Conservation (phyloP, 495 filamentous ascomycete species). For the Neurospora terricola region DNA sequence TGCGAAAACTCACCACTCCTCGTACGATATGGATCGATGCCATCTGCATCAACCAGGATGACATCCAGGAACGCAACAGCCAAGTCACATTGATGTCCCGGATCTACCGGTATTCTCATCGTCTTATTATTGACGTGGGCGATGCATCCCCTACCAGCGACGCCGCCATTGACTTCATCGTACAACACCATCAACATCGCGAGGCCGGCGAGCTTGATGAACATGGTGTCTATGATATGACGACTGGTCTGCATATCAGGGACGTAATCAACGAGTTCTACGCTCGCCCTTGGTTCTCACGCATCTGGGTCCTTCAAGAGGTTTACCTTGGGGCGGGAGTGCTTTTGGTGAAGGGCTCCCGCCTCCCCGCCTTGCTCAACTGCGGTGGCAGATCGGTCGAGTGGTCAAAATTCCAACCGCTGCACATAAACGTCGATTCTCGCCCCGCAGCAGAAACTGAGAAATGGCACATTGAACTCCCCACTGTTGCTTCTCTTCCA, state of each 20-base stretch:
- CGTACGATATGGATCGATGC: background rate
- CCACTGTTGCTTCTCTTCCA: background rate
- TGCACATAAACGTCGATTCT: background rate
- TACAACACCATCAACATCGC: background rate
- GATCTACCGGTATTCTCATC: background rate
- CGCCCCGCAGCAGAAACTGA: background rate
- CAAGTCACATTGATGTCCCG: background rate
- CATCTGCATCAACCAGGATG: slow-evolving; percentile 1
- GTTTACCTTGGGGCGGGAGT: background rate
- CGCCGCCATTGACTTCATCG: background rate
- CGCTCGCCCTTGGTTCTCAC: background rate
- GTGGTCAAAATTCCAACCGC: background rate
- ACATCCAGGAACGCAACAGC: background rate
- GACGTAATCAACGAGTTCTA: background rate
- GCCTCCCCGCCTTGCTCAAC: background rate
- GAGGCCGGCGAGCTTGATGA: background rate
- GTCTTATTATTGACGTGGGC: background rate
- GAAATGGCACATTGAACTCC: background rate
- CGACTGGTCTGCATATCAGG: background rate
- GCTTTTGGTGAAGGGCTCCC: no score
- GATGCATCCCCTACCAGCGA: background rate
- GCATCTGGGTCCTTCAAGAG: background rate
- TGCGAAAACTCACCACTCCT: background rate
- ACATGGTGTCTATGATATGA: background rate
- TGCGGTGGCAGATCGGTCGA: background rate